Conservation (phyloP, 345 rosid species). For the Populus euphratica region DNA sequence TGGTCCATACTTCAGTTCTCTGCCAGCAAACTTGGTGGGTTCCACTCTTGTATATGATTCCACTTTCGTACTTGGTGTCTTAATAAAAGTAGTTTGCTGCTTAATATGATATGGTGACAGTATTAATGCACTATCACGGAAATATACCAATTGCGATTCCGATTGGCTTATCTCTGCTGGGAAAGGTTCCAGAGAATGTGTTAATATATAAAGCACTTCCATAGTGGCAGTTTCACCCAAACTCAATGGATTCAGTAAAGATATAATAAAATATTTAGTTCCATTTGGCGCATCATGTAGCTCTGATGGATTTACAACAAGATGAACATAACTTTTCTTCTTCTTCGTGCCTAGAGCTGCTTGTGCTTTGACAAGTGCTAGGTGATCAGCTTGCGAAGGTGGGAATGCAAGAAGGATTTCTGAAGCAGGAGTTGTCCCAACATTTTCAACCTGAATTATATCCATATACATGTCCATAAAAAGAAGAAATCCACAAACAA, state of each 20-base stretch:
- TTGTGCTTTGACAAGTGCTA: constrained; percentile 75
- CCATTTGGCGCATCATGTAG: constrained; percentile 73
- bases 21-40: constrained; percentile 66
- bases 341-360: constrained; percentile 72
- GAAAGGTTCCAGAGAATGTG: constrained; percentile 88
- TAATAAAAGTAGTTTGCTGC: constrained; percentile 70
- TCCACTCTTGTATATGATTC: constrained; percentile 88
- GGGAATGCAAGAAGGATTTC: constrained; percentile 84
- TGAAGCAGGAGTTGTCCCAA: constrained; percentile 55
- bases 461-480: constrained; percentile 3
- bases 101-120: constrained; percentile 78
- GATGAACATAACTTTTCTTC: constrained; percentile 58
- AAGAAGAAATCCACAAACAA: background rate
- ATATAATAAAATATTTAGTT: constrained; percentile 48
- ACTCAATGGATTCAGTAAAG: constrained; percentile 55
- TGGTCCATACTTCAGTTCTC: constrained; percentile 88
- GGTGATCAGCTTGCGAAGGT: constrained; percentile 58
- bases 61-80: constrained; percentile 75
- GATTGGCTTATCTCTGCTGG: constrained; percentile 89
- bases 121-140: constrained; percentile 66
- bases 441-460: constrained; percentile 67
- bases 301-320: constrained; percentile 60
- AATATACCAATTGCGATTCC: constrained; percentile 88
- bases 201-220: constrained; percentile 74
- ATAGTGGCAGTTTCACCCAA: constrained; percentile 61